Evolutionary conservation across 768 basidiomycete genomes (phyloP).

Genomic region (Rhizopogon vesiculosus): DNA sequence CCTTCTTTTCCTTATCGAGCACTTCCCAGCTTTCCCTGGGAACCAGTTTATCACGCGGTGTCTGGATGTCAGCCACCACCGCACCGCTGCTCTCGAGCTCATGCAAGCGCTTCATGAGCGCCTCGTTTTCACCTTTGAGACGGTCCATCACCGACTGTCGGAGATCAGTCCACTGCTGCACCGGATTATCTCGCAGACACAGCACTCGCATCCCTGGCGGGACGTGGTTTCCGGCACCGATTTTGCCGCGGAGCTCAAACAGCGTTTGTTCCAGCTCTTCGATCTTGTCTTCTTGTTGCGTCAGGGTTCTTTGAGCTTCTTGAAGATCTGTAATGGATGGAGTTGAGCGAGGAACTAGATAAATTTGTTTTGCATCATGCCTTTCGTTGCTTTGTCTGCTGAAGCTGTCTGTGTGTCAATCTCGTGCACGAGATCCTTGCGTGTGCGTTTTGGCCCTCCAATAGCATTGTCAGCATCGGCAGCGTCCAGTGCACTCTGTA

Average conservation of each 20-base stretch:
- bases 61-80: conserved; percentile 13
- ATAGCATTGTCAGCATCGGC: conserved; percentile 31
- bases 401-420: conserved; percentile 34
- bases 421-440: conserved; percentile 36
- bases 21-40: conserved; percentile 80
- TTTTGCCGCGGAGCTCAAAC: conserved; percentile 73
- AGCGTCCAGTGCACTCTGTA: conserved; percentile 45
- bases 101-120: conserved; percentile 61
- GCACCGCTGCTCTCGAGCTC: conserved; percentile 48
- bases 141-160: conserved; percentile 72
- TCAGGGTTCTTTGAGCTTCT: conserved; percentile 29
- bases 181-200: conserved; percentile 75
- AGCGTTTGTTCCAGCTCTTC: conserved; percentile 75
- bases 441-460: conserved; percentile 17
- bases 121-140: conserved; percentile 79
- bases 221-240: conserved; percentile 70
- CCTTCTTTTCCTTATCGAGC: conserved; percentile 61
- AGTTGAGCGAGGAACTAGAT: not conserved
- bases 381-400: conserved; percentile 34
- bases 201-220: conserved; percentile 69
- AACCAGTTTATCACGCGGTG: conserved; percentile 36
- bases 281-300: conserved; percentile 45
- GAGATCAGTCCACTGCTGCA: conserved; percentile 74
- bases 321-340: conserved; percentile 36
- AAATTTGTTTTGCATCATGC: conserved; percentile 20